Conservation (phyloP, 345 rosid species). For the Excoecaria cochinchinensis region DNA sequence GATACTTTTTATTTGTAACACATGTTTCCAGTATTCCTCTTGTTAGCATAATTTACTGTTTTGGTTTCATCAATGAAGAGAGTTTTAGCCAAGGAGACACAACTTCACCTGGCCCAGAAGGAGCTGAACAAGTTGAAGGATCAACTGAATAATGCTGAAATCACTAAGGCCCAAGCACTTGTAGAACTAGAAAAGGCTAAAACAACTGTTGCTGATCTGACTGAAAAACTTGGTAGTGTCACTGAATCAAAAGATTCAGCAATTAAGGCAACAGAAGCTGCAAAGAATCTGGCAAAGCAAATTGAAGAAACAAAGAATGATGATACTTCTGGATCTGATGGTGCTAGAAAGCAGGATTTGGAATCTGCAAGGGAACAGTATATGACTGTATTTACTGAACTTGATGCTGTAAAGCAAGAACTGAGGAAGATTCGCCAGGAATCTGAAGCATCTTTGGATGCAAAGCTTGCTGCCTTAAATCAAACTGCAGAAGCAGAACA, state of each 20-base stretch:
- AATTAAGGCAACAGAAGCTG: slow-evolving; percentile 60
- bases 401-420: slow-evolving; percentile 76
- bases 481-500: slow-evolving; percentile 65
- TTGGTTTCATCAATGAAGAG: slow-evolving; percentile 42
- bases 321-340: slow-evolving; percentile 37
- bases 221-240: slow-evolving; percentile 51
- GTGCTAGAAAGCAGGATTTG: slow-evolving; percentile 48
- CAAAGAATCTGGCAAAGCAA: slow-evolving; percentile 49
- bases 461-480: slow-evolving; percentile 55
- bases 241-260: slow-evolving; percentile 63
- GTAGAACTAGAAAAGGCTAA: slow-evolving; percentile 74
- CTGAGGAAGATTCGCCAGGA: slow-evolving; percentile 69
- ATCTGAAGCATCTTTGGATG: slow-evolving; percentile 48
- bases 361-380: slow-evolving; percentile 61
- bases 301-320: slow-evolving; percentile 53
- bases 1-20: background rate
- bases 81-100: slow-evolving; percentile 76
- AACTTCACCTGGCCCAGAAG: slow-evolving; percentile 78
- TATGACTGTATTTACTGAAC: slow-evolving; percentile 51
- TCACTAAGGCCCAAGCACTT: slow-evolving; percentile 66
- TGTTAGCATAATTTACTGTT: background rate
- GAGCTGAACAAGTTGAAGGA: slow-evolving; percentile 74
- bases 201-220: slow-evolving; percentile 64
- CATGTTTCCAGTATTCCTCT: background rate
- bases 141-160: slow-evolving; percentile 73